Base-by-base conservation (phyloP, 1,284 basidiomycete species). In the Lignosus rhinocerotis region DNA sequence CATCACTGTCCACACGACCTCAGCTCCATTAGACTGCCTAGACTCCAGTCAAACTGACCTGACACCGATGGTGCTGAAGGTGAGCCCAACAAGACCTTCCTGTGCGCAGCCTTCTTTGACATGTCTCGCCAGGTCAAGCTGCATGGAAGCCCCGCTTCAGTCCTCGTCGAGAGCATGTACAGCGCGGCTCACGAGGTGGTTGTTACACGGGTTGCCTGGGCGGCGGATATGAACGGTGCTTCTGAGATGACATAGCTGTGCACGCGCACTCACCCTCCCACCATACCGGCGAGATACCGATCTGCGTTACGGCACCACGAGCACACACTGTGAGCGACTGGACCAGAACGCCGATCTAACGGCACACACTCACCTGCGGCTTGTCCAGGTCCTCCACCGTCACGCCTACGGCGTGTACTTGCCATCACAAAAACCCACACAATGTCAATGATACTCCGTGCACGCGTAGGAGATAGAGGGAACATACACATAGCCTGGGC, bases 281-380 rank as follows among this genome's bases (percentile, higher is more conserved):
- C 91, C 92, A 93, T 53, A 93, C 81, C 2, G 90, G 87, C 36
- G 88, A 89, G 66, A 93, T 91, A 41, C 92, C 92, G 67, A 93
- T 87, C 88, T 91, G 67, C 34, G 64, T 47, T 59, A 53, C 25
- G 43, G 43, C 11, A 45, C 8, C 43, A 14, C 43, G 12, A 45
- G 25, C 25, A 45, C 12, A 10, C 21, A 30, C 21, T 34, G 19
- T 56, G 51, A 61, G 9, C 34, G 32, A 38, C n/a, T 44, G 36
- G 61, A n/a, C 25, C 41, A 42, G 14, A 52, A 30, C n/a, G 16
- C 11, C 12, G 31, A n/a, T 33, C 32, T 25, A 39, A 42, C 36
- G 36, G 32, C 11, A 19, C 32, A 42, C 51, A 31, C 69, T 44
- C 68, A 88, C 88, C 79, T 93, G 92, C 51, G 91, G 85, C 70